Percentiles rank a stretch among this genome's conserved stretches.
phyloP scores from a whole-genome alignment of 495 filamentous ascomycete genomes.

The Neurospora sp. region DNA sequence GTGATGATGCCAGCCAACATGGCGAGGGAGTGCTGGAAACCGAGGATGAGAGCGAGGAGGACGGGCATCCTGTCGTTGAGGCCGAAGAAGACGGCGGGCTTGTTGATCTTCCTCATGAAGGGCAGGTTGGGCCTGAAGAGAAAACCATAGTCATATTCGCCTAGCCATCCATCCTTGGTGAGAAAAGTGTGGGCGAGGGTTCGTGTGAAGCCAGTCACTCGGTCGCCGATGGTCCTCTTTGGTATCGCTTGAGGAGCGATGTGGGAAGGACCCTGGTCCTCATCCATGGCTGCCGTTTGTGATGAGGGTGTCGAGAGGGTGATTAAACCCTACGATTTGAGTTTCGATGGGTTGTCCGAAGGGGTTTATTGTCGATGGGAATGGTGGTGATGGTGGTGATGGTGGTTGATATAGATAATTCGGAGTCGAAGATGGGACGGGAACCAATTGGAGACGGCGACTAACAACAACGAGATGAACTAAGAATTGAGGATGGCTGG shows the following conservation, averaged over 20 bases:
- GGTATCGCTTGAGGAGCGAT: constrained; percentile 28
- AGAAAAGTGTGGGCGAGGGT: constrained; percentile 32
- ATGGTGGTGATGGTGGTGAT: background rate
- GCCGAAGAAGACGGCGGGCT: constrained; percentile 74
- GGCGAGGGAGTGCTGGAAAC: constrained; percentile 40
- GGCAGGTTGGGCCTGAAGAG: constrained; percentile 71
- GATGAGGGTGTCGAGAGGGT: background rate
- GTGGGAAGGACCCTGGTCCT: constrained; percentile 36
- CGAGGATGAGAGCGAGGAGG: constrained; percentile 54
- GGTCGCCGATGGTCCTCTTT: constrained; percentile 22
- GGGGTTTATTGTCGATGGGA: background rate
- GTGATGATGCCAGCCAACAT: constrained; percentile 56
- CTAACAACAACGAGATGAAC: background rate
- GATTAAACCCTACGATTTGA: background rate
- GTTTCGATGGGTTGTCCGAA: background rate
- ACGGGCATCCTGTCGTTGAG: constrained; percentile 77
- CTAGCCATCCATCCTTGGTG: constrained; percentile 63
- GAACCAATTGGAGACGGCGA: background rate
- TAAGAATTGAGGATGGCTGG: background rate
- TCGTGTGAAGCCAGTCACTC: constrained; percentile 20
- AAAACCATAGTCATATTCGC: constrained; percentile 72
- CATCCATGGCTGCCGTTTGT: constrained; percentile 26
- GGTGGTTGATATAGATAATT: background rate
- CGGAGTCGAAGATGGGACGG: background rate
- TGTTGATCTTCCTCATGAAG: constrained; percentile 59